These are phyloP conservation scores for Globisporangium rhizosaccharum DNA, from an alignment of 352 stramenopile species.

Conservation along the genomic window DNA sequence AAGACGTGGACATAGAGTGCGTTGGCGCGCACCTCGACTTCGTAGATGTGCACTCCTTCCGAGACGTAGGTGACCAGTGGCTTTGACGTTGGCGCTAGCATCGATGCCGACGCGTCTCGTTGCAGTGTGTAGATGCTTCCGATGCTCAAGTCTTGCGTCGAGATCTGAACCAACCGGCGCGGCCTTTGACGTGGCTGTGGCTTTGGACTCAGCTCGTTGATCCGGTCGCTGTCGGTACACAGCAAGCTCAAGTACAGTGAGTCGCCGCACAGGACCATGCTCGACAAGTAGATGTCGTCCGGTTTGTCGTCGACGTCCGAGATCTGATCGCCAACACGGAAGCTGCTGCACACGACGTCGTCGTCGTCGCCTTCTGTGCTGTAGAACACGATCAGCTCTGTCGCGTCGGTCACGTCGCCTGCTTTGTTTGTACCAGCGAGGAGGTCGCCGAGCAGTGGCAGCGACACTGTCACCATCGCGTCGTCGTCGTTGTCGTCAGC, in stretches of 20 bases:
- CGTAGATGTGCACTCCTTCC: slow-evolving; percentile 51
- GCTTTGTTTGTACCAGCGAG: slow-evolving; percentile 13
- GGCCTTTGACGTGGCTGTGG: slow-evolving; percentile 2
- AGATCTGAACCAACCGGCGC: slow-evolving; percentile 24
- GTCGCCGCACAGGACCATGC: slow-evolving; percentile 34
- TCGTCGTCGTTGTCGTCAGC: slow-evolving; percentile 10
- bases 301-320: slow-evolving; percentile 23
- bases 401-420: slow-evolving; percentile 17
- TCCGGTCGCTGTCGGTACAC: slow-evolving; percentile 16
- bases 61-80: slow-evolving; percentile 35
- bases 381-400: slow-evolving; percentile 27
- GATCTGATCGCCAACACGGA: slow-evolving; percentile 27
- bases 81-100: slow-evolving; percentile 9
- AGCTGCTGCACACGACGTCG: slow-evolving; percentile 16
- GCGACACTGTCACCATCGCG: slow-evolving; percentile 13
- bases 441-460: slow-evolving; percentile 22
- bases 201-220: slow-evolving; percentile 15
- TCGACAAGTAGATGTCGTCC: slow-evolving; percentile 35
- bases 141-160: slow-evolving; percentile 13
- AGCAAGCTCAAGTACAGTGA: slow-evolving; percentile 44
- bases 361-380: slow-evolving; percentile 9
- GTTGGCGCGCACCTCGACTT: slow-evolving; percentile 34
- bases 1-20: slow-evolving; percentile 41
- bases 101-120: slow-evolving; percentile 2
- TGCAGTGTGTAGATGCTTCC: slow-evolving; percentile 2